Base-by-base conservation (phyloP, 1,284 basidiomycete genomes). In the Trichosporon inkin region DNA sequence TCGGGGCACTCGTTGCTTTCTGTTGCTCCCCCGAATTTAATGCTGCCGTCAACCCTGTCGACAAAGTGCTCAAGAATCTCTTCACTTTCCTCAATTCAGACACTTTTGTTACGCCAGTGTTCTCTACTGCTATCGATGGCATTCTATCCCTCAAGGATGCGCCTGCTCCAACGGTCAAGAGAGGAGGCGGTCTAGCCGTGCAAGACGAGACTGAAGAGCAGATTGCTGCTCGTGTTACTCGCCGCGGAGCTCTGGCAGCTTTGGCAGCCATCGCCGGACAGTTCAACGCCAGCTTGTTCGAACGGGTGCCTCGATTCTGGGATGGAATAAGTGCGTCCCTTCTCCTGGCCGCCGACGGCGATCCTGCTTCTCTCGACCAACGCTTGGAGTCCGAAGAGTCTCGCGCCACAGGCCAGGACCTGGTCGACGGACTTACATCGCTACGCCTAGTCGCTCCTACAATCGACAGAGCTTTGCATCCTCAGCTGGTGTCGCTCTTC, bases 61-160 rank as follows among this genome's bases (percentile, higher is more conserved):
- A 94, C 71, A 99, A 99, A 81, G 93, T 99, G 58, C 86, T 99
- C 69, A 93, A 93, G 80, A 99, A 99, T 73, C 84, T 99, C 5
- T 95, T 92, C 79, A 94, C 92, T 0, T 99, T 99, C 79, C 81
- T 99, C 6, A 99, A 95, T 77, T 90, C 92, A 72, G 96, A 99
- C 74, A 83, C 85, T 13, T 85, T 88, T 28, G 84, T 88, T 59
- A 97, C 94, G 0, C 93, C 95, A 1, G 88, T 95, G 2, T 99
- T 98, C 75, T 82, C 57, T 0, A 80, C 81, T 7, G 84, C 85
- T 58, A 82, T 82, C 19, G 84, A 88, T 28, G 93, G 90, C 1
- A 90, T 99, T 38, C 79, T 93, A 28, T 90, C 90, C 2, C 86
- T 92, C 69, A 71, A 72, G 44, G 79, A 77, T 36, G 68, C 74